These are phyloP conservation scores for Phaeosphaeriaceae sp. DNA, from an alignment of 2,329 filamentous ascomycete genomes.

Conservation along the genomic window DNA sequence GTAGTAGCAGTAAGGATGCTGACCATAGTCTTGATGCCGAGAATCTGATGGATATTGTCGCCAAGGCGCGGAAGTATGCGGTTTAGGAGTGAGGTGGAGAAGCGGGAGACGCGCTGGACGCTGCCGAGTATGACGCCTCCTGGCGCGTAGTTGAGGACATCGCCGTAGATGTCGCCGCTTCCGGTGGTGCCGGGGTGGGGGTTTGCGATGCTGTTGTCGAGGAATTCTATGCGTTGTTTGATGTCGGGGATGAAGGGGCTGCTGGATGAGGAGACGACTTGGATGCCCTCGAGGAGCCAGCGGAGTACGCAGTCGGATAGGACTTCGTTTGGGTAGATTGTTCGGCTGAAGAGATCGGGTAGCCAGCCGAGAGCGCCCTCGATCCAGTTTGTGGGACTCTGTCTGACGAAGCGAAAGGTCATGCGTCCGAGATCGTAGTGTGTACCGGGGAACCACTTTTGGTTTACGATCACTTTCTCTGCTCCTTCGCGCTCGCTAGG, in stretches of 20 bases:
- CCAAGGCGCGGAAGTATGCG: conserved; percentile 31
- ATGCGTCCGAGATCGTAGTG: conserved; percentile 47
- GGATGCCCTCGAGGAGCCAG: conserved; percentile 38
- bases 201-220: conserved; percentile 18
- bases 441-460: conserved; percentile 47
- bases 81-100: conserved; percentile 24
- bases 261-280: conserved; percentile 1
- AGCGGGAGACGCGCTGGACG: conserved; percentile 19
- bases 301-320: conserved; percentile 39
- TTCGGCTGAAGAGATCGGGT: conserved; percentile 33
- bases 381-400: conserved; percentile 33
- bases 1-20: conserved; percentile 37
- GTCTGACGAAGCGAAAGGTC: conserved; percentile 42
- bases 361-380: conserved; percentile 35
- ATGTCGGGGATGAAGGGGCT: conserved; percentile 28
- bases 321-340: conserved; percentile 43
- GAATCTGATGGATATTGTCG: conserved; percentile 32
- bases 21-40: conserved; percentile 38
- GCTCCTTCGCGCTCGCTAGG: conserved; percentile 12
- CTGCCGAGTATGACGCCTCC: conserved; percentile 27
- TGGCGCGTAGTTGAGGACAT: conserved; percentile 37
- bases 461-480: conserved; percentile 24
- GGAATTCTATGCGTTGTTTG: conserved; percentile 16
- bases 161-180: conserved; percentile 43
- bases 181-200: conserved; percentile 23